phyloP scores from a whole-genome alignment of 2,329 filamentous ascomycete species.

The Didymella sp. region DNA sequence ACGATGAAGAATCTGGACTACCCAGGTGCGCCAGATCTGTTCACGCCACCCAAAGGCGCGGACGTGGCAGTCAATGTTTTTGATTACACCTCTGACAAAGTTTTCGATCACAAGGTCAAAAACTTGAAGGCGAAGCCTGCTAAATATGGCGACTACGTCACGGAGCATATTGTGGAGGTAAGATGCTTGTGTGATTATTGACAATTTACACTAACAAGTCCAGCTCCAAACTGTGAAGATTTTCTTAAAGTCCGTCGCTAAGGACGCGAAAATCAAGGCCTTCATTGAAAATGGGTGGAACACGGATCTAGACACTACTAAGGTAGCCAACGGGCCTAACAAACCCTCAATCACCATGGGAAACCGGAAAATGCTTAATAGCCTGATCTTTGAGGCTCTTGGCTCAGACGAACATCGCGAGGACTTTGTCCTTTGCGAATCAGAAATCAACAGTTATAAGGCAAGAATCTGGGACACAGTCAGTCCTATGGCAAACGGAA shows the following conservation, averaged over 20 bases:
- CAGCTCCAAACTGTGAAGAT: constrained; percentile 1
- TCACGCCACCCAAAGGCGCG: background rate
- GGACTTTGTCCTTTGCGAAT: constrained; percentile 6
- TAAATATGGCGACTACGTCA: background rate
- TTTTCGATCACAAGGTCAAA: background rate
- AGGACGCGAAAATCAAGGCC: background rate
- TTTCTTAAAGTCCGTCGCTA: background rate
- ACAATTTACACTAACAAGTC: background rate
- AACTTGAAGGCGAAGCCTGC: background rate
- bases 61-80: background rate
- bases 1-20: constrained; percentile 3
- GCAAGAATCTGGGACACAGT: background rate
- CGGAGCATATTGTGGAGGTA: constrained; percentile 2
- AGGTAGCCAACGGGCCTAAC: constrained; percentile 1
- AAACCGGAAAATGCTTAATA: background rate
- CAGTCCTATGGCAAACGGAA: background rate
- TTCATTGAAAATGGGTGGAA: background rate
- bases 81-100: background rate
- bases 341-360: constrained; percentile 6
- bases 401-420: constrained; percentile 2
- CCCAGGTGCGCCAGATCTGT: constrained; percentile 1
- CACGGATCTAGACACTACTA: background rate
- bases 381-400: constrained; percentile 5
- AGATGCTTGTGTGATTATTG: background rate
- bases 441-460: constrained; percentile 7